Base-by-base conservation (phyloP, 345 rosid species). In the Streptanthus diversifolius region DNA sequence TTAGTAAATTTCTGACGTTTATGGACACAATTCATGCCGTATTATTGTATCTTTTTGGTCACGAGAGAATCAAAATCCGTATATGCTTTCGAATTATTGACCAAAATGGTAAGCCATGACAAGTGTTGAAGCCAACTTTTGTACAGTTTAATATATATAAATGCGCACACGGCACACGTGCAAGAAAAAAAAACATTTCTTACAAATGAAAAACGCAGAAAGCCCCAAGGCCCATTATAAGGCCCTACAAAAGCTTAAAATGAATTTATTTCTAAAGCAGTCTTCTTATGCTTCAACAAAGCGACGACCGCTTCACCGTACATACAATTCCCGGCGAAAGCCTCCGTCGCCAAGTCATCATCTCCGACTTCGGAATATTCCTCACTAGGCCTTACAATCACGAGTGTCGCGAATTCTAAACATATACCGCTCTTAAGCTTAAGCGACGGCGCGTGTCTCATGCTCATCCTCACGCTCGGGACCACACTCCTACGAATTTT, bases 381-480 rank as follows among this genome's bases (percentile, higher is more conserved):
- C 51, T 63, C 72, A 0, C 55, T 71, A 7, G 68, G 76, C 14
- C 80, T 14, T 1, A 71, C 63, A 8, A 77, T 24, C 19, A 77
- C 76, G 1, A 77, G 76, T 27, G 76, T 77, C 3, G 80, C 76
- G 13, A 63, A 70, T 39, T 71, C 56, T 13, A 77, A 71, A 40
- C 72, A 70, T 2, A 77, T 49, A 15, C 76, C 72, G 17, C 67
- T 71, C 62, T 70, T 48, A 3, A 77, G 80, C 62, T 32, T 70
- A 21, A 77, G 62, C 32, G 24, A 70, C 17, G 76, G 72, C 57
- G 76, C 72, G 67, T 77, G 72, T 64, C 80, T 76, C 80, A 76
- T 76, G 41, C 55, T 76, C 72, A 76, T 76, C 62, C 32, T 76
- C 62, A 77, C 72, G 76, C 63, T 71, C 41, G 80, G 76, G 14